Conservation (phyloP, 2,329 filamentous ascomycete species). For the Cordyceps tenuipes region DNA sequence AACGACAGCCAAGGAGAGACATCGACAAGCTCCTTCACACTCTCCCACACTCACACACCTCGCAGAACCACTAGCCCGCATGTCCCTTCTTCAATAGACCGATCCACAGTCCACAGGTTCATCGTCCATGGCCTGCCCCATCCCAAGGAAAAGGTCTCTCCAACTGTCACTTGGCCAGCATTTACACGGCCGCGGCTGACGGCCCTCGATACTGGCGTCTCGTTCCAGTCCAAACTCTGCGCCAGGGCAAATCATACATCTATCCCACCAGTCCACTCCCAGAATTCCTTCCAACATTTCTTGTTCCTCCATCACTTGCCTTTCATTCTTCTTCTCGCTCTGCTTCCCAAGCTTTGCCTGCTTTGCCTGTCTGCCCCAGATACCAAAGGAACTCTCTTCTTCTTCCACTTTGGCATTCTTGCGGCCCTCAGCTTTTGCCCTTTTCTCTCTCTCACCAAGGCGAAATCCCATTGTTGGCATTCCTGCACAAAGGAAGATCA, state of each 20-base stretch:
- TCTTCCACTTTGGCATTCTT: slow-evolving; percentile 8
- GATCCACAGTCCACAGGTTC: slow-evolving; percentile 10
- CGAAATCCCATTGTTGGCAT: slow-evolving; percentile 10
- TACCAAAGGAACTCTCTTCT: background rate
- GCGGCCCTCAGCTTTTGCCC: background rate
- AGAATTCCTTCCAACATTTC: slow-evolving; percentile 38
- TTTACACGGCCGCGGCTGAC: slow-evolving; percentile 28
- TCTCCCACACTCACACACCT: background rate
- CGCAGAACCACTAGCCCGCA: slow-evolving; percentile 3
- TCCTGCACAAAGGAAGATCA: slow-evolving; percentile 7
- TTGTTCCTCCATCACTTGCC: slow-evolving; percentile 28
- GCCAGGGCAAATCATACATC: slow-evolving; percentile 30
- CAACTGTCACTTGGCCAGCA: slow-evolving; percentile 23
- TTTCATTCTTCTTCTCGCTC: slow-evolving; percentile 17
- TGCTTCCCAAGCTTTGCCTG: background rate
- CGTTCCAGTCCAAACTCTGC: slow-evolving; percentile 30
- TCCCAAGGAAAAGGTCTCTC: slow-evolving; percentile 4
- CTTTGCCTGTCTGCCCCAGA: background rate
- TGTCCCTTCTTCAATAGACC: slow-evolving; percentile 8
- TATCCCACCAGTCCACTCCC: slow-evolving; percentile 35
- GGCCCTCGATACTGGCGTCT: slow-evolving; percentile 21
- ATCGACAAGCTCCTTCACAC: no score
- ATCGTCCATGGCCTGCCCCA: slow-evolving; percentile 21
- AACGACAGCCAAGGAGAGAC: background rate
- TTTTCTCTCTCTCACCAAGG: slow-evolving; percentile 2